Evolutionary conservation across 306 rosid species (phyloP).

Genomic region (Mimosa pudica): DNA sequence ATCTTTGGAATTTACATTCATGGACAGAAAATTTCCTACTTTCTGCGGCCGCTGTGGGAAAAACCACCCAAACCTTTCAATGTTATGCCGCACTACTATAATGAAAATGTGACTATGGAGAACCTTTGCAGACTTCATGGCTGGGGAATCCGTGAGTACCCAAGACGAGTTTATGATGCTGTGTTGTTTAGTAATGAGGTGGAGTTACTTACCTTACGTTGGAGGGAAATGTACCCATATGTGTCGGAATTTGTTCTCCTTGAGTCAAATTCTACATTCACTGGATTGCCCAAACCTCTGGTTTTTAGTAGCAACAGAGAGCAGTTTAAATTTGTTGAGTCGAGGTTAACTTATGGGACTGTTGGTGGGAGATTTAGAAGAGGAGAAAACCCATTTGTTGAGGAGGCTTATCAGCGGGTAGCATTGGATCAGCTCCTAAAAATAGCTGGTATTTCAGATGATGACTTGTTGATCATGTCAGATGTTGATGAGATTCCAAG

Average conservation of each 20-base stretch:
- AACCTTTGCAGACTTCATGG: constrained; percentile 92
- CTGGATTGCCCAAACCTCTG: constrained; percentile 78
- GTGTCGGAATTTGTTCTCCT: constrained; percentile 85
- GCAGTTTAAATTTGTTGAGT: constrained; percentile 73
- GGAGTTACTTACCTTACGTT: constrained; percentile 81
- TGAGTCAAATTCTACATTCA: constrained; percentile 93
- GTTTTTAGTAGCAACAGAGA: constrained; percentile 58
- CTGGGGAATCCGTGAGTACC: constrained; percentile 89
- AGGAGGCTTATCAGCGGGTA: constrained; percentile 96
- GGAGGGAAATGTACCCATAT: constrained; percentile 94
- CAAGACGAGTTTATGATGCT: constrained; percentile 95
- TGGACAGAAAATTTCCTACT: constrained; percentile 98
- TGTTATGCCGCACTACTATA: constrained; percentile 86
- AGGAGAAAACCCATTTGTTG: constrained; percentile 96
- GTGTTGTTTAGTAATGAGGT: constrained; percentile 94
- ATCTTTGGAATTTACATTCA: constrained; percentile 71
- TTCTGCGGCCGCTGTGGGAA: constrained; percentile 96
- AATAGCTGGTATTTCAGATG: constrained; percentile 88
- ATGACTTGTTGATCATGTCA: constrained; percentile 96
- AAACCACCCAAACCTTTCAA: constrained; percentile 85
- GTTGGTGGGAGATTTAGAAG: constrained; percentile 82
- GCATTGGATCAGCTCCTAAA: constrained; percentile 86
- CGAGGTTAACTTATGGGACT: constrained; percentile 79
- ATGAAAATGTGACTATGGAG: constrained; percentile 89
- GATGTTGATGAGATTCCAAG: constrained; percentile 99